Base-by-base conservation (phyloP, 345 rosid genomes). In the Kernera saxatilis region DNA sequence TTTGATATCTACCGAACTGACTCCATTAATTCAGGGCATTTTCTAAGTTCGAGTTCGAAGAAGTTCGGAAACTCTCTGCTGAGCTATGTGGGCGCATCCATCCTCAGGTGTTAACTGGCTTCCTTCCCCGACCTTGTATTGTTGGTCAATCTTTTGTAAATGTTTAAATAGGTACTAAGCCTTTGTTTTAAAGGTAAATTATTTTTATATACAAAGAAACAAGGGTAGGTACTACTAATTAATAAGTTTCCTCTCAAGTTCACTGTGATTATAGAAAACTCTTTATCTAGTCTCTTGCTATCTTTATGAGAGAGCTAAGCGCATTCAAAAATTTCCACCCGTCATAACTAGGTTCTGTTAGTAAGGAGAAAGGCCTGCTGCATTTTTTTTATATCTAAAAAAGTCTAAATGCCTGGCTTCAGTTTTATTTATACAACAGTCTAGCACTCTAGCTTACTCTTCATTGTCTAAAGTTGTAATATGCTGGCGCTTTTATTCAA, bases 1-100 rank as follows among this genome's bases (percentile, higher is more conserved):
- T 69, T 53, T 73, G 41, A 73, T 69, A 18, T 70, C 29, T 66
- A 48, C 36, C 2, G 40, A 80, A 26, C 65, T 66, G 29, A 41
- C 33, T 71, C 43, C 54, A 61, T 4, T 73, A 29, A 21, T 80
- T 27, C 82, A 90, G 97, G 83, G 90, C 97, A 67, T 82, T 86
- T 82, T 80, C 81, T 61, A 82, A 77, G 73, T 81, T 67, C 25
- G 96, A 93, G 63, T 88, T 82, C 80, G 92, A 90, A 79, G 97
- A 93, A 75, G 93, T 88, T 44, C 70, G 88, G 36, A 93, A 85
- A 81, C 97, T 90, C 56, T 82, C 93, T 39, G 98, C 98, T 54
- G 97, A 93, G 81, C 87, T 93, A 32, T 93, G 87, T 83, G 98
- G 98, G 17, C 98, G 96, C 65, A 79, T 88, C 70, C 91, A 84